These are phyloP conservation scores for Colletotrichum tofieldiae DNA, from an alignment of 2,329 filamentous ascomycete genomes.

Conservation along the genomic window DNA sequence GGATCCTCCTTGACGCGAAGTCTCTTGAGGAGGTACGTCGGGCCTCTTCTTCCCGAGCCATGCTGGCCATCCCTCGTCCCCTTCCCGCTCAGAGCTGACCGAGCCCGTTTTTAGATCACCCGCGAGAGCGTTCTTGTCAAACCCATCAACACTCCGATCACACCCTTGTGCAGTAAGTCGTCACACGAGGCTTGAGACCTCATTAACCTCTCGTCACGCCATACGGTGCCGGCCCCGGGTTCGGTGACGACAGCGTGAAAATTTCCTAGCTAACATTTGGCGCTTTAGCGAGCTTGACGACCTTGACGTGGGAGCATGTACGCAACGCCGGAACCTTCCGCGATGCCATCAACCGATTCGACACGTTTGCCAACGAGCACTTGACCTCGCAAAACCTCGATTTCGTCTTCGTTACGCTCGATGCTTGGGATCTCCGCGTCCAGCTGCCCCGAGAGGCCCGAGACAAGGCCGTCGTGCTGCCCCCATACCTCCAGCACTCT, in stretches of 20 bases:
- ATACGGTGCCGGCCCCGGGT: conserved; percentile 38
- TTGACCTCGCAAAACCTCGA: conserved; percentile 92
- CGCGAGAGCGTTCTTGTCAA: conserved; percentile 98
- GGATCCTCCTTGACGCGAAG: conserved; percentile 95
- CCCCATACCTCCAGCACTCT: conserved; percentile 97
- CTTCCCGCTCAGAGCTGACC: conserved; percentile 43
- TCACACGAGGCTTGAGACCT: conserved; percentile 42
- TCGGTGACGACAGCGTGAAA: conserved; percentile 46
- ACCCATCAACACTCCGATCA: conserved; percentile 98
- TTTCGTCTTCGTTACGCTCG: conserved; percentile 98
- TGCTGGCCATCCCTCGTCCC: conserved; percentile 17
- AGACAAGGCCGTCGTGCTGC: conserved; percentile 97
- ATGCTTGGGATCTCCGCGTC: conserved; percentile 98
- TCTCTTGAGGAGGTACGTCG: conserved; percentile 88
- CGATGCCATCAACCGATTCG: conserved; percentile 95
- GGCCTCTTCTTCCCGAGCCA: conserved; percentile 34
- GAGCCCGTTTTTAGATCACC: conserved; percentile 76
- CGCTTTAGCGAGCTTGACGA: conserved; percentile 89
- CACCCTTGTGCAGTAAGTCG: conserved; percentile 96
- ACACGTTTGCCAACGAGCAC: conserved; percentile 93
- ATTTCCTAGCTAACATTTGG: conserved; percentile 44
- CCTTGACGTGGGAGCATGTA: conserved; percentile 98
- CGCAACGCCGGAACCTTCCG: conserved; percentile 97
- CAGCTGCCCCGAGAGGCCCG: conserved; percentile 97
- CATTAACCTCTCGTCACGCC: conserved; percentile 31